Evolutionary conservation across 345 rosid species (phyloP).

Genomic region (Ricinus communis): DNA sequence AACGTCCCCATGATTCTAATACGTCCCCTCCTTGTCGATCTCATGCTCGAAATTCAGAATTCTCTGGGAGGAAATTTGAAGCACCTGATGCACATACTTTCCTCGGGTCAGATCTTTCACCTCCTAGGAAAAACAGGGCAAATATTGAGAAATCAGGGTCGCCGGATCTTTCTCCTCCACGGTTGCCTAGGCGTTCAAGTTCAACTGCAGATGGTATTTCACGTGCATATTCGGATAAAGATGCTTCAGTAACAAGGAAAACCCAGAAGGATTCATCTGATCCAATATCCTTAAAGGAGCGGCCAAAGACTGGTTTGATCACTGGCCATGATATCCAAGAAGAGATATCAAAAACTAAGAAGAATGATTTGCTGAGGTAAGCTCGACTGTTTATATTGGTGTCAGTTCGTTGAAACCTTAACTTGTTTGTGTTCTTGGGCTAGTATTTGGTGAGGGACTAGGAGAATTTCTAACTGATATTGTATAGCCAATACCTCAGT

Average conservation of each 20-base stretch:
- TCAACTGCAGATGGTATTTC: constrained; percentile 23
- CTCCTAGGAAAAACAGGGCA: constrained; percentile 44
- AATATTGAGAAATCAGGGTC: constrained; percentile 19
- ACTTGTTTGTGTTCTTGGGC: neutral
- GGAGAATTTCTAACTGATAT: neutral
- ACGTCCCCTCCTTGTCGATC: constrained; percentile 26
- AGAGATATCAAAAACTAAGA: constrained; percentile 60
- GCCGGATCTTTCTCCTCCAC: constrained; percentile 19
- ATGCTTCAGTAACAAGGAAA: constrained; percentile 65
- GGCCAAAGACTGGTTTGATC: constrained; percentile 62
- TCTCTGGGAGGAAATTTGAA: constrained; percentile 4
- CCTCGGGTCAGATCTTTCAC: constrained; percentile 50
- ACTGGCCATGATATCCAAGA: constrained; percentile 59
- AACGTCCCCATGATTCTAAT: constrained; percentile 7
- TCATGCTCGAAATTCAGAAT: constrained; percentile 1
- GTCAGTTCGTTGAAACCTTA: neutral
- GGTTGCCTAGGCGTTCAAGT: constrained; percentile 7
- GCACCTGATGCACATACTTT: constrained; percentile 17
- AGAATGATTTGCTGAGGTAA: constrained; percentile 62
- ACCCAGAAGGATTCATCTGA: constrained; percentile 36
- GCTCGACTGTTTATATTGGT: neutral
- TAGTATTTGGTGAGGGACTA: neutral
- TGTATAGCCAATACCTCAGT: neutral
- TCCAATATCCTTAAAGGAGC: constrained; percentile 39
- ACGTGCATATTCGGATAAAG: constrained; percentile 30